phyloP scores from a whole-genome alignment of 805 yeast species.

The Hanseniaspora jakobsenii region DNA sequence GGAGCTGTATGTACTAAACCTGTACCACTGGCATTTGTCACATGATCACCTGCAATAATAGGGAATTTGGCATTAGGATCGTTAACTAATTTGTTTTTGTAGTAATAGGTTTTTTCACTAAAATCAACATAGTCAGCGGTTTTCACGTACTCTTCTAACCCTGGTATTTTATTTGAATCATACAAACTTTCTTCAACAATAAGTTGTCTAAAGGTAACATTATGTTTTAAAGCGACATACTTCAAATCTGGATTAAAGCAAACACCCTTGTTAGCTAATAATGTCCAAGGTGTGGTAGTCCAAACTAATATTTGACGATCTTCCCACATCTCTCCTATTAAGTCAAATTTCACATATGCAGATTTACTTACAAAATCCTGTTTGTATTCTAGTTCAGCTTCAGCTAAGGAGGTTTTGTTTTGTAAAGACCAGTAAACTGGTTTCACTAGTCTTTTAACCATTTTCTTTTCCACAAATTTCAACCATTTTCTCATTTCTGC shows the following conservation, averaged over 20 bases:
- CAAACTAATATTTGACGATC: slow-evolving; percentile 63
- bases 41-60: slow-evolving; percentile 68
- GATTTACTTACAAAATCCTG: slow-evolving; percentile 57
- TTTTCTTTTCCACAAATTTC: slow-evolving; percentile 47
- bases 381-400: slow-evolving; percentile 86
- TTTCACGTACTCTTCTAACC: slow-evolving; percentile 21
- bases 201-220: slow-evolving; percentile 27
- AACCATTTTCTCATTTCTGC: slow-evolving; percentile 63
- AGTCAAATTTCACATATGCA: slow-evolving; percentile 57
- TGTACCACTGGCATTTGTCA: slow-evolving; percentile 71
- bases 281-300: slow-evolving; percentile 99
- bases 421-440: slow-evolving; percentile 98
- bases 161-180: slow-evolving; percentile 26
- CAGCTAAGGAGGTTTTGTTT: slow-evolving; percentile 88
- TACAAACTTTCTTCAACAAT: slow-evolving; percentile 47
- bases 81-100: slow-evolving; percentile 42
- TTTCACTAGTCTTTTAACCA: slow-evolving; percentile 72
- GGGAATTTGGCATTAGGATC: slow-evolving; percentile 36
- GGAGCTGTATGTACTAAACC: slow-evolving; percentile 97
- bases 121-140: slow-evolving; percentile 1
- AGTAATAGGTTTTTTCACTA: slow-evolving; percentile 32
- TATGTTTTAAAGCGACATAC: slow-evolving; percentile 40
- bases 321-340: too few species aligned
- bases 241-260: slow-evolving; percentile 48
- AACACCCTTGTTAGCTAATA: slow-evolving; percentile 76